A percentile compares a stretch with the other conserved stretches of the same genome.
Conservation (phyloP, 2,329 filamentous ascomycete species). For the Aspergillus pseudotamarii region DNA sequence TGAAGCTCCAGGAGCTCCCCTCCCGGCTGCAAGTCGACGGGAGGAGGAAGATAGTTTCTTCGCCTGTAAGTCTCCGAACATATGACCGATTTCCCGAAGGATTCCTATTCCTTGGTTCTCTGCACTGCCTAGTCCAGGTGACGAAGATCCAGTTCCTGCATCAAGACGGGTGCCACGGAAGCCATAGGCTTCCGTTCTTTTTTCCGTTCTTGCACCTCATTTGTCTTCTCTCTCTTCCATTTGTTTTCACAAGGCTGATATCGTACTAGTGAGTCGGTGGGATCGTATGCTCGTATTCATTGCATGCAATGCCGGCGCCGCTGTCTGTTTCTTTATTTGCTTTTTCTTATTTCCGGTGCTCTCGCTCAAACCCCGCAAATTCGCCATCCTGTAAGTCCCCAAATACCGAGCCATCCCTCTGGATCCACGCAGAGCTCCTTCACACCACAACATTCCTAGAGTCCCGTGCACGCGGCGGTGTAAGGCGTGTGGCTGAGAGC, state of each 20-base stretch:
- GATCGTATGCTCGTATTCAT: constrained; percentile 91
- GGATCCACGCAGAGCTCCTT: constrained; percentile 19
- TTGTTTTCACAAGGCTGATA: constrained; percentile 18
- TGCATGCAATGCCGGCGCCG: constrained; percentile 84
- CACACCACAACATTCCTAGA: constrained; percentile 20
- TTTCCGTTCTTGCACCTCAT: background rate
- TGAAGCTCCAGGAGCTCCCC: constrained; percentile 78
- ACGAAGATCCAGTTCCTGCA: constrained; percentile 42
- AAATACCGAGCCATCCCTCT: constrained; percentile 16
- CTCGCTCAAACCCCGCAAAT: constrained; percentile 82
- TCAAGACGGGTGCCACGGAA: constrained; percentile 32
- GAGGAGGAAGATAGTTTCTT: constrained; percentile 97
- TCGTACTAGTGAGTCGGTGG: constrained; percentile 82
- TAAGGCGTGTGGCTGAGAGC: constrained; percentile 22
- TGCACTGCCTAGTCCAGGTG: constrained; percentile 34
- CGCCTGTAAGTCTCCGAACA: constrained; percentile 71
- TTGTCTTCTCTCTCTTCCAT: constrained; percentile 4
- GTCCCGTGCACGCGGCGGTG: constrained; percentile 17
- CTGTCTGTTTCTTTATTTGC: constrained; percentile 87
- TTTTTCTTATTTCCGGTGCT: constrained; percentile 88
- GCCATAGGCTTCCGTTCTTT: constrained; percentile 12
- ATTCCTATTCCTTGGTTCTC: constrained; percentile 22
- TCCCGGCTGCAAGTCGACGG: constrained; percentile 79
- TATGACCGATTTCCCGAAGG: constrained; percentile 23
- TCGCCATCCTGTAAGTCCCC: constrained; percentile 88